These are phyloP conservation scores for Nemania abortiva DNA, from an alignment of 2,329 filamentous ascomycete genomes.

Conservation along the genomic window DNA sequence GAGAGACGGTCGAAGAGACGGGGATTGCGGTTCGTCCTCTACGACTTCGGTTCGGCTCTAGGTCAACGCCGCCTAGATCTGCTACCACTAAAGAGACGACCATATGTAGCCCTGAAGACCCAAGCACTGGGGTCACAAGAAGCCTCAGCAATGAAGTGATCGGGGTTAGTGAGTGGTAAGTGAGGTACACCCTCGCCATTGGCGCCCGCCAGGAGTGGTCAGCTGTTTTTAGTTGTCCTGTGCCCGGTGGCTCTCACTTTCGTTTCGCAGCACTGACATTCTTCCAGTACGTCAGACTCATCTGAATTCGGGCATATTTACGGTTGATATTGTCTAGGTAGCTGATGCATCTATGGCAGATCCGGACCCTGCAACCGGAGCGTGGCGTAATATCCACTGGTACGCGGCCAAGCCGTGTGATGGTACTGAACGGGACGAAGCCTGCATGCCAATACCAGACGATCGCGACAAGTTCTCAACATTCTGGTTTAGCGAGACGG, in stretches of 20 bases:
- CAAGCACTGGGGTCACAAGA: conserved; percentile 45
- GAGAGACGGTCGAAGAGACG: conserved; percentile 63
- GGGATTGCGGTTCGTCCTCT: conserved; percentile 57
- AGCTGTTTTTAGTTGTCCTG: conserved; percentile 16
- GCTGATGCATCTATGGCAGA: conserved; percentile 41
- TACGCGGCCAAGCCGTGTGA: conserved; percentile 46
- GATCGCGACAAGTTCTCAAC: conserved; percentile 49
- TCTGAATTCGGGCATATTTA: conserved; percentile 9
- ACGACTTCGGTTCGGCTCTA: conserved; percentile 57
- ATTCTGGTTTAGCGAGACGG: conserved; percentile 47
- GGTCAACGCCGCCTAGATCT: conserved; percentile 54
- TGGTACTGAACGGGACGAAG: conserved; percentile 44
- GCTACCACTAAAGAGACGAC: conserved; percentile 31
- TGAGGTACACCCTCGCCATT: conserved; percentile 21
- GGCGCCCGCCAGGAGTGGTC: conserved; percentile 4
- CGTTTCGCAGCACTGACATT: conserved; percentile 25
- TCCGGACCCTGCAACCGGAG: conserved; percentile 50
- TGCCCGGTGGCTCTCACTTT: conserved; percentile 10
- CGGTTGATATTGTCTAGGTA: conserved; percentile 13
- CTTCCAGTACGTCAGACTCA: conserved; percentile 42
- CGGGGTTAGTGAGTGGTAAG: conserved; percentile 50
- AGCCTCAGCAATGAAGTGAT: conserved; percentile 48
- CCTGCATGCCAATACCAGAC: conserved; percentile 45
- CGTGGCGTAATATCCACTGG: conserved; percentile 46
- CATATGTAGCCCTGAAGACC: conserved; percentile 43